These are phyloP conservation scores for Nelumbo lutea DNA, from an alignment of 164 flowering plant species.

Conservation along the genomic window DNA sequence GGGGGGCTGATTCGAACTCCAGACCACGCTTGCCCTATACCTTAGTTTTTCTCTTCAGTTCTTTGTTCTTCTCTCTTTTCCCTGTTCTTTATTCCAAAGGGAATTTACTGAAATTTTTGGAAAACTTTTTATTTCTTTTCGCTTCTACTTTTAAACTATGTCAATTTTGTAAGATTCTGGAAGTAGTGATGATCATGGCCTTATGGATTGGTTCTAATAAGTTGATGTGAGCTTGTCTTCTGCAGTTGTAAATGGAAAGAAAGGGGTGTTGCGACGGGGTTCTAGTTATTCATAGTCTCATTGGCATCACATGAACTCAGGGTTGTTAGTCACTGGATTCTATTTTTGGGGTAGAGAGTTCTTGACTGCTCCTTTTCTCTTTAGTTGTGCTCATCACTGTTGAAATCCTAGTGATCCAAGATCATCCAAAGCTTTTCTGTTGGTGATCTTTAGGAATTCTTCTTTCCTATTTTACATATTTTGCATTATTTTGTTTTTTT, in stretches of 20 bases:
- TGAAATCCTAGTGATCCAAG: background rate
- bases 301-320: slow-evolving; percentile 20
- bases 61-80: background rate
- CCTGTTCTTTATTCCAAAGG: too few species aligned
- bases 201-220: background rate
- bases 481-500: background rate
- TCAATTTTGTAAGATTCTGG: background rate
- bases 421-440: background rate
- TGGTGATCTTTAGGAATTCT: background rate
- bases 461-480: background rate
- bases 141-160: too few species aligned
- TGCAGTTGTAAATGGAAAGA: background rate
- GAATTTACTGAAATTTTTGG: too few species aligned
- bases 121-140: too few species aligned
- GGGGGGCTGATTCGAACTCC: too few species aligned
- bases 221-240: background rate
- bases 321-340: slow-evolving; percentile 54
- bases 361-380: slow-evolving; percentile 76
- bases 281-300: background rate
- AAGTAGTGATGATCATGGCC: background rate
- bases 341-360: slow-evolving; percentile 91
- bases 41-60: background rate
- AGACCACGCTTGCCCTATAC: too few species aligned
- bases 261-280: background rate
- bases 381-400: slow-evolving; percentile 22